Percentiles rank a stretch among this genome's conserved stretches.
Evolutionary conservation across 2,329 filamentous ascomycete species (phyloP).

Genomic region (Clonostachys solani): DNA sequence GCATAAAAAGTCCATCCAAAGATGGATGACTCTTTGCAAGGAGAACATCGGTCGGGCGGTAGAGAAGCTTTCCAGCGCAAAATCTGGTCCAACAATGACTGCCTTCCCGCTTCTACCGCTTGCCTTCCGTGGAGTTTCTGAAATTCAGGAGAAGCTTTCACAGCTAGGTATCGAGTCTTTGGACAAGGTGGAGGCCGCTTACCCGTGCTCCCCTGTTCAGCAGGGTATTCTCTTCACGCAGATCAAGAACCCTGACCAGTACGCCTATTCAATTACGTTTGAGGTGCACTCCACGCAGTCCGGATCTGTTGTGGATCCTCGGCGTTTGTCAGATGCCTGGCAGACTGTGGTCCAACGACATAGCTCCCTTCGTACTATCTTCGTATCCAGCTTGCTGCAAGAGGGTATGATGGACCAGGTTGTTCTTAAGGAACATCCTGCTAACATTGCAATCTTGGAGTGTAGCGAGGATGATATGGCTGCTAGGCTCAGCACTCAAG

Average conservation of each 20-base stretch:
- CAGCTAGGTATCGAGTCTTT: not conserved
- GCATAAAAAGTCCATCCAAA: not conserved
- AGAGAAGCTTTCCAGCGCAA: not conserved
- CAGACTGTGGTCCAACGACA: conserved; percentile 9
- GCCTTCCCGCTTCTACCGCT: conserved; percentile 5
- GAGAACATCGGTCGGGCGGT: not conserved
- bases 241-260: conserved; percentile 7
- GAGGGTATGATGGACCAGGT: conserved; percentile 9
- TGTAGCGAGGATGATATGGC: not conserved
- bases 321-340: conserved; percentile 10
- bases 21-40: conserved; percentile 1
- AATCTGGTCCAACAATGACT: not conserved
- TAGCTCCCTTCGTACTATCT: conserved; percentile 13
- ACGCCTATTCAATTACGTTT: conserved; percentile 13
- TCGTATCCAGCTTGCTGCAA: conserved; percentile 6
- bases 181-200: conserved; percentile 8
- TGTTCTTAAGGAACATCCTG: conserved; percentile 6
- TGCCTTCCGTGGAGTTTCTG: conserved; percentile 1
- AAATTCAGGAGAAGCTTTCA: conserved; percentile 3
- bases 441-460: not conserved
- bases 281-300: not conserved
- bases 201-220: conserved; percentile 13
- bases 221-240: conserved; percentile 13
- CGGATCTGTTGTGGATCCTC: not conserved
- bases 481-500: conserved; percentile 7